Percentiles rank a stretch among this genome's conserved stretches.
phyloP scores from a whole-genome alignment of 2,329 filamentous ascomycete genomes.

The Microdochium bolleyi region DNA sequence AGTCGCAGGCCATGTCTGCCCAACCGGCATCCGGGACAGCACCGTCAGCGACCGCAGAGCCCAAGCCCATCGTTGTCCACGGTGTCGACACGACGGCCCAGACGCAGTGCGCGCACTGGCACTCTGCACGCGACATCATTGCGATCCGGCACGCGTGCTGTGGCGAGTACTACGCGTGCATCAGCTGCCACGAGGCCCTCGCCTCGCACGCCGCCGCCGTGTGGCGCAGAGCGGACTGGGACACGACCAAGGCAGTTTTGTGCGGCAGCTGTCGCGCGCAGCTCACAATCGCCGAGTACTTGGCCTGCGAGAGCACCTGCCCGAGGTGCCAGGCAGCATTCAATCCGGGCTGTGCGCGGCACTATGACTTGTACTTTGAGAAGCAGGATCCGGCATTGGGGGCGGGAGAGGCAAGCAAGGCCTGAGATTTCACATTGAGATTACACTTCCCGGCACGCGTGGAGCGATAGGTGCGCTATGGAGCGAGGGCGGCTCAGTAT shows the following conservation, averaged over 20 bases:
- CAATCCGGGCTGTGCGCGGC: constrained; percentile 12
- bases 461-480: no score
- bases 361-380: constrained; percentile 13
- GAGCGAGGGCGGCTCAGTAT: no score
- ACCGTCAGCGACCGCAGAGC: neutral
- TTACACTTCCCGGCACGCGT: no score
- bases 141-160: constrained; percentile 15
- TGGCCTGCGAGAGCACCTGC: constrained; percentile 7
- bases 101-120: constrained; percentile 13
- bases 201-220: constrained; percentile 6
- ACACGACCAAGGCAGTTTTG: constrained; percentile 7
- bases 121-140: constrained; percentile 13
- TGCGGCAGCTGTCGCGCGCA: constrained; percentile 10
- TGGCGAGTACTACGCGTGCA: constrained; percentile 13
- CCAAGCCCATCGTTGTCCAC: constrained; percentile 3
- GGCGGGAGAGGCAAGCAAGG: neutral
- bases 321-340: constrained; percentile 9
- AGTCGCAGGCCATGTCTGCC: neutral
- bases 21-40: neutral
- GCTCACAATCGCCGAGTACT: constrained; percentile 10
- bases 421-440: neutral
- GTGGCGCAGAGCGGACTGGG: constrained; percentile 8
- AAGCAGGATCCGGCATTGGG: neutral
- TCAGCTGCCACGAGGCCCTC: constrained; percentile 11
- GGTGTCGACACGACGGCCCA: constrained; percentile 8